These are phyloP conservation scores for Fermentozyma sake DNA, from an alignment of 1,139 yeast species.

Conservation along the genomic window DNA sequence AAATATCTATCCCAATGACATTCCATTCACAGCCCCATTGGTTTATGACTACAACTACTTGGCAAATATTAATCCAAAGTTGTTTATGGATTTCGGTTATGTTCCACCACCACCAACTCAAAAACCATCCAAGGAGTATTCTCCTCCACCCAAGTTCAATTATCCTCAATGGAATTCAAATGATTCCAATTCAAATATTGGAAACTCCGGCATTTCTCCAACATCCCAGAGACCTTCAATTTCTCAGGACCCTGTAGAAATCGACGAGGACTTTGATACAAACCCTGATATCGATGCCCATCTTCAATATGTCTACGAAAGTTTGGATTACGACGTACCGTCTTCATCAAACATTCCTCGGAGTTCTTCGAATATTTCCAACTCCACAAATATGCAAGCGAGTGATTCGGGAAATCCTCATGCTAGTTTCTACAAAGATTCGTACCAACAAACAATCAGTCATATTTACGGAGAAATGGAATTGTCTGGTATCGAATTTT, in stretches of 20 bases:
- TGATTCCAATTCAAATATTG: no score
- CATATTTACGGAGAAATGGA: slow-evolving; percentile 48
- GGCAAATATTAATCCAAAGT: slow-evolving; percentile 33
- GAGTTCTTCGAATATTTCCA: not conserved
- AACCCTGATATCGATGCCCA: slow-evolving; percentile 8
- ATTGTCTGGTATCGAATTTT: slow-evolving; percentile 40
- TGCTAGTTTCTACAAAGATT: slow-evolving; percentile 10
- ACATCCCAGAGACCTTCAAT: no score
- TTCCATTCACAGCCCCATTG: slow-evolving; percentile 34
- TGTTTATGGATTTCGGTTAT: slow-evolving; percentile 36
- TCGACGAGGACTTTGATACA: slow-evolving; percentile 1
- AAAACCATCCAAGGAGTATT: slow-evolving; percentile 3
- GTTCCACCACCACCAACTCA: slow-evolving; percentile 20
- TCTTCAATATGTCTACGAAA: slow-evolving; percentile 11
- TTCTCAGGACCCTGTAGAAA: not conserved
- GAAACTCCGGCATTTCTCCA: slow-evolving; percentile 12
- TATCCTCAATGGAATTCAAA: slow-evolving; percentile 22
- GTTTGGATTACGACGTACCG: slow-evolving; percentile 11
- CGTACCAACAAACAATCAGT: slow-evolving; percentile 20
- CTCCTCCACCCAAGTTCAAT: slow-evolving; percentile 20
- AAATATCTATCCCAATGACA: slow-evolving; percentile 1
- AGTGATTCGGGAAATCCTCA: slow-evolving; percentile 4
- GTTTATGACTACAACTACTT: slow-evolving; percentile 44
- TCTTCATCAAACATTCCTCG: no score
- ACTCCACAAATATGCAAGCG: not conserved